Evolutionary conservation across 371 early-diverging fungal species (phyloP).

Genomic region (Rhizomucor pusillus): DNA sequence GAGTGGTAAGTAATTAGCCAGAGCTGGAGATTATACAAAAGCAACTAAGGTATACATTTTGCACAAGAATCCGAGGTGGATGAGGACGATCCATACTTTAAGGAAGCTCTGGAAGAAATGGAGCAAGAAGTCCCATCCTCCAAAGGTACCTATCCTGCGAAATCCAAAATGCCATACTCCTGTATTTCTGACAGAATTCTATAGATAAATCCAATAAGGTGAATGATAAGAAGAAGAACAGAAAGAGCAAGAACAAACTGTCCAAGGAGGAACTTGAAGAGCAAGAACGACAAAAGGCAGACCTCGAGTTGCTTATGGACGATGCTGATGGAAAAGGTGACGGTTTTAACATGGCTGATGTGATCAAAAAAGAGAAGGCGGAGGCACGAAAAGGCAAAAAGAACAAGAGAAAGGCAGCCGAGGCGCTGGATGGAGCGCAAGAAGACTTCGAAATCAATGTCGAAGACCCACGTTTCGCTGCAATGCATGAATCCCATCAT

Average conservation of each 20-base stretch:
- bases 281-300: conserved; percentile 65
- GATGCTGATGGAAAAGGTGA: conserved; percentile 55
- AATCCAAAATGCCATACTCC: neutral
- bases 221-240: conserved; percentile 34
- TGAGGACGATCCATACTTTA: conserved; percentile 73
- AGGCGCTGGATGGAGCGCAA: conserved; percentile 45
- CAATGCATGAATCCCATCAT: conserved; percentile 78
- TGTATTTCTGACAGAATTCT: neutral
- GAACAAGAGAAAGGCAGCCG: conserved; percentile 35
- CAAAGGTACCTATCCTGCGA: conserved; percentile 20
- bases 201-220: conserved; percentile 4
- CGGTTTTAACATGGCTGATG: conserved; percentile 85
- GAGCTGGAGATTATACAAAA: neutral
- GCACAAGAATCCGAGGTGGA: conserved; percentile 43
- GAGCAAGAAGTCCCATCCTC: conserved; percentile 28
- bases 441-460: conserved; percentile 86
- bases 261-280: conserved; percentile 61
- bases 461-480: conserved; percentile 83
- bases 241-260: conserved; percentile 51
- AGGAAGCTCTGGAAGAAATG: conserved; percentile 55
- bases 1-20: conserved; percentile 14
- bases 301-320: conserved; percentile 82
- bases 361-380: conserved; percentile 86
- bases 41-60: too few relatives aligned
- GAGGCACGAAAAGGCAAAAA: conserved; percentile 70